Conservation (phyloP, 2,329 filamentous ascomycete genomes). For the Aureobasidium leucospermi region DNA sequence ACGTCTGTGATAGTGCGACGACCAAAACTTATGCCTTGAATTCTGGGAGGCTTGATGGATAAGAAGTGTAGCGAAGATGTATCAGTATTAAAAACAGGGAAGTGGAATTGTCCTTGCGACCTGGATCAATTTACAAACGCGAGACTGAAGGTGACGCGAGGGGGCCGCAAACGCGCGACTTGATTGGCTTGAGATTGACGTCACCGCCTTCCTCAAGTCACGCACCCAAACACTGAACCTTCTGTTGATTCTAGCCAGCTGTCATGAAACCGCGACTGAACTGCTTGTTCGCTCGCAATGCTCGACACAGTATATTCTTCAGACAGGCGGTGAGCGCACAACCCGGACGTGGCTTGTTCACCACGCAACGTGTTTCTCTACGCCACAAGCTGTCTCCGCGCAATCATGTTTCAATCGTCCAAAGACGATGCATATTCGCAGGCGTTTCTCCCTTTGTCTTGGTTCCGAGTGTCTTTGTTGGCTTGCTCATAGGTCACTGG, state of each 20-base stretch:
- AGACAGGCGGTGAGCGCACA: background rate
- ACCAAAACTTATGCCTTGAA: background rate
- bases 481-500: conserved; percentile 59
- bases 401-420: background rate
- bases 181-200: background rate
- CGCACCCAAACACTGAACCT: background rate
- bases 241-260: background rate
- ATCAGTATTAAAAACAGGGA: background rate
- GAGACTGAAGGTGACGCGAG: conserved; percentile 2
- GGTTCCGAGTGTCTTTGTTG: conserved; percentile 58
- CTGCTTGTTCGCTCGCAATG: background rate
- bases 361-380: background rate
- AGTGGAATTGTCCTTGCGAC: background rate
- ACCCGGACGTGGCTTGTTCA: background rate
- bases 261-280: conserved; percentile 1
- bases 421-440: conserved; percentile 20
- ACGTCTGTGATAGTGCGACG: background rate
- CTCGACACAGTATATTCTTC: background rate
- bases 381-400: background rate
- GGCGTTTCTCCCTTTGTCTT: conserved; percentile 39
- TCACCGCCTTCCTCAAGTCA: background rate
- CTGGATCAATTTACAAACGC: conserved; percentile 1
- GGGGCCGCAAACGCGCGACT: background rate
- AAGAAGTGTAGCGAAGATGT: background rate
- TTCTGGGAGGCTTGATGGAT: background rate